Evolutionary conservation across 805 yeast species (phyloP).

Genomic region (Barnettozyma wickerhamii): DNA sequence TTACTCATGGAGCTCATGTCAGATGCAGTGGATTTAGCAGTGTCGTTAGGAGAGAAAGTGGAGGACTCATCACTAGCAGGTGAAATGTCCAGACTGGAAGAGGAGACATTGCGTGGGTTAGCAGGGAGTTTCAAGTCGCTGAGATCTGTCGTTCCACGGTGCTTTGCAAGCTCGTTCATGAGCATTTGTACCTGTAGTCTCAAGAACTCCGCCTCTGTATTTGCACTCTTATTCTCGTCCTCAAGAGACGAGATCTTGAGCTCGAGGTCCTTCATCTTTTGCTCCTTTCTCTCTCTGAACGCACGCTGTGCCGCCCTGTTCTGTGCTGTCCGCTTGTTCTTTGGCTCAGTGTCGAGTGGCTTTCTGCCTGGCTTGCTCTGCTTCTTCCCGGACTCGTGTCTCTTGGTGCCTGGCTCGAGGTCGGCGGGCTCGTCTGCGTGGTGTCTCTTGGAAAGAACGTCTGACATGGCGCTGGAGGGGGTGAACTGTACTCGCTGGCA

Average conservation of each 20-base stretch:
- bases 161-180: conserved; percentile 63
- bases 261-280: conserved; percentile 80
- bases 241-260: conserved; percentile 71
- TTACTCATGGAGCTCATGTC: conserved; percentile 9
- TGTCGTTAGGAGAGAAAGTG: conserved; percentile 16
- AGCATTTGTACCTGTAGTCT: conserved; percentile 72
- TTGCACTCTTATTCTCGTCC: conserved; percentile 60
- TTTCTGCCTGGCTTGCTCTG: conserved; percentile 72
- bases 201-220: conserved; percentile 68
- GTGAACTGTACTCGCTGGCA: background rate
- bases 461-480: conserved; percentile 7
- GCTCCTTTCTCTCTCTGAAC: conserved; percentile 89
- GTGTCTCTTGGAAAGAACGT: conserved; percentile 9
- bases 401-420: conserved; percentile 15
- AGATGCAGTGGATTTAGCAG: conserved; percentile 6
- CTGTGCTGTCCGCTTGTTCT: conserved; percentile 89
- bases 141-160: conserved; percentile 36
- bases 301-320: conserved; percentile 99
- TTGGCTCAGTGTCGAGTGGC: conserved; percentile 73
- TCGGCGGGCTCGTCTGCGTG: conserved; percentile 1
- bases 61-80: conserved; percentile 15
- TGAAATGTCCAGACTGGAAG: conserved; percentile 2
- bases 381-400: conserved; percentile 25
- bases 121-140: conserved; percentile 26
- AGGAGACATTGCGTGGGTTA: background rate